Evolutionary conservation across 2,329 filamentous ascomycete genomes (phyloP).

Genomic region (Cercospora zeina): DNA sequence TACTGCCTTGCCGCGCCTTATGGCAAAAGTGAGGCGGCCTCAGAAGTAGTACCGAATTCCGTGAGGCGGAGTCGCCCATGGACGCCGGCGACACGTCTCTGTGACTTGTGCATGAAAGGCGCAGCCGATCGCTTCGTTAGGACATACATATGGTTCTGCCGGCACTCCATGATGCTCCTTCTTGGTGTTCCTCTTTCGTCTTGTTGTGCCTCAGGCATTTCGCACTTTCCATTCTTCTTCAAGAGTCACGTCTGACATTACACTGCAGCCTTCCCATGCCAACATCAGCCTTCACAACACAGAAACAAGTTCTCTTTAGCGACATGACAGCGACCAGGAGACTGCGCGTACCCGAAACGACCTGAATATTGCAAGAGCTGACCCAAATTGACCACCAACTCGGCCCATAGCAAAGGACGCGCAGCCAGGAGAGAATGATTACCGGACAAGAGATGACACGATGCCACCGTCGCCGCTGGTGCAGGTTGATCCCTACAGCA

Average conservation of each 20-base stretch:
- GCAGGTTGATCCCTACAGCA: too few relatives aligned
- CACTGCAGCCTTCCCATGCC: neutral
- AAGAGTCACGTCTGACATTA: neutral
- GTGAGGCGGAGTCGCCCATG: slow-evolving; percentile 4
- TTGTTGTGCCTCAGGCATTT: neutral
- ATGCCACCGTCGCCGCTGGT: neutral
- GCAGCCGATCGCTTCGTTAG: neutral
- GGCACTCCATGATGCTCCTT: neutral
- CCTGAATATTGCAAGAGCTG: neutral
- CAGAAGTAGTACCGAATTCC: neutral
- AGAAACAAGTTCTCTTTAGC: neutral
- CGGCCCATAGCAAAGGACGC: neutral
- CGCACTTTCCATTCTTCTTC: neutral
- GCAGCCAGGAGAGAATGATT: neutral
- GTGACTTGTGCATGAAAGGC: neutral
- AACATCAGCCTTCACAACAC: neutral
- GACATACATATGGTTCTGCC: neutral
- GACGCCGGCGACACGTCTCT: neutral
- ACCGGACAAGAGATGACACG: neutral
- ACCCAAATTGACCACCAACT: neutral
- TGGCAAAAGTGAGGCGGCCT: slow-evolving; percentile 9
- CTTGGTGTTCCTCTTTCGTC: neutral
- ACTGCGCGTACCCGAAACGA: neutral
- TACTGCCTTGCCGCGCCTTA: neutral
- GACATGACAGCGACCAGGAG: neutral